A percentile compares a stretch with the other conserved stretches of the same genome.
Conservation (phyloP, 1,284 basidiomycete genomes). For the Ustilago nuda region DNA sequence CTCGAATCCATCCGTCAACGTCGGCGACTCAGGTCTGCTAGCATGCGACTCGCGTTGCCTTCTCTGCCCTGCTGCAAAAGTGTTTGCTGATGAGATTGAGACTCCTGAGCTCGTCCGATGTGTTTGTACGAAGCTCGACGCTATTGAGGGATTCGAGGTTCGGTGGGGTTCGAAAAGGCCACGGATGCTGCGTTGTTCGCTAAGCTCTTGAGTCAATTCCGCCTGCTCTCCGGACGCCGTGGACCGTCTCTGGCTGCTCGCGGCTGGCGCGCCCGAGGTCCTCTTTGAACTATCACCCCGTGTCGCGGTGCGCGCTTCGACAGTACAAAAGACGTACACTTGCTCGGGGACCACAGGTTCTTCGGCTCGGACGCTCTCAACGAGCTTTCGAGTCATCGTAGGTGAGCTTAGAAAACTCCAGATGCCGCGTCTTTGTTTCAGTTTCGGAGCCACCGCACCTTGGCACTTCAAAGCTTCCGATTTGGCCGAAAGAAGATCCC, state of each 20-base stretch:
- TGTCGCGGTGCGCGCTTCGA: neutral
- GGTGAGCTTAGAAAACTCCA: neutral
- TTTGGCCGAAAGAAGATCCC: neutral
- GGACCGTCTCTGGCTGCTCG: neutral
- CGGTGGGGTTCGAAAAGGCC: neutral
- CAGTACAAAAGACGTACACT: neutral
- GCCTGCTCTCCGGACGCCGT: neutral
- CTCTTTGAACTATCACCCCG: neutral
- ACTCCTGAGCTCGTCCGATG: neutral
- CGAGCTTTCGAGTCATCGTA: neutral
- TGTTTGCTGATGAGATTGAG: neutral
- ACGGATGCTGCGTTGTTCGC: neutral
- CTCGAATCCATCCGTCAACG: neutral
- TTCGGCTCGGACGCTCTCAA: neutral
- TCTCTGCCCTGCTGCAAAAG: neutral
- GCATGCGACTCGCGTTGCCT: neutral
- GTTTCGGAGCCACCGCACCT: neutral
- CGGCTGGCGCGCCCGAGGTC: neutral
- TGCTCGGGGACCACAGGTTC: neutral
- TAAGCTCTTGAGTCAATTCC: neutral
- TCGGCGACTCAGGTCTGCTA: neutral
- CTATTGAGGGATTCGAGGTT: neutral
- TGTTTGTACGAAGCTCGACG: constrained; percentile 11
- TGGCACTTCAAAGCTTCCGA: neutral
- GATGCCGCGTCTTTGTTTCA: neutral